These are phyloP conservation scores for Eucalyptus tenuipes DNA, from an alignment of 345 rosid species.

Conservation along the genomic window DNA sequence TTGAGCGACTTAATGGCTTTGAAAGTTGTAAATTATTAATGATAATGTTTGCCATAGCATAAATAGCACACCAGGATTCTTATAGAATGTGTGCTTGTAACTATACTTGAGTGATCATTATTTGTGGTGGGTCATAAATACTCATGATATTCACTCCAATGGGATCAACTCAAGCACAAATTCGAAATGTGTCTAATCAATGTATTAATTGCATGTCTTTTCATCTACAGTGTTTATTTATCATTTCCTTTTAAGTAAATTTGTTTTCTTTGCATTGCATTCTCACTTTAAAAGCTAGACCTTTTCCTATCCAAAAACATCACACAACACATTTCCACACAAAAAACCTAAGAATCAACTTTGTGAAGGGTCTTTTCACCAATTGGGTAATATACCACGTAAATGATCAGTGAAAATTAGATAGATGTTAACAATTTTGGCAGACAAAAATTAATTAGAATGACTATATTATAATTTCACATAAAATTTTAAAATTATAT, in stretches of 20 bases:
- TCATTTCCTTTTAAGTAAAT: background rate
- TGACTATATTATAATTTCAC: too few relatives aligned
- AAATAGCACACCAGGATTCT: background rate
- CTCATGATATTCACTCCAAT: background rate
- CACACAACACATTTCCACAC: background rate
- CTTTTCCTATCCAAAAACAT: background rate
- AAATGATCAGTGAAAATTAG: too few relatives aligned
- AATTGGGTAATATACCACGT: background rate
- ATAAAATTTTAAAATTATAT: too few relatives aligned
- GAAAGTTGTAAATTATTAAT: background rate
- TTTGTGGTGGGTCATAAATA: background rate
- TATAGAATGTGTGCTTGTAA: too few relatives aligned
- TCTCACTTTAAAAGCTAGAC: background rate
- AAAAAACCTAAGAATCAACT: background rate
- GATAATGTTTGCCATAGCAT: background rate
- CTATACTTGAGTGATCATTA: background rate
- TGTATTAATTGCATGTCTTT: background rate
- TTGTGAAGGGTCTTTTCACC: background rate
- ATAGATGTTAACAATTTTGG: too few relatives aligned
- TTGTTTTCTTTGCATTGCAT: background rate
- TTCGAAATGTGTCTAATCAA: background rate
- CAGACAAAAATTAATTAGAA: too few relatives aligned
- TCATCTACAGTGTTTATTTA: background rate
- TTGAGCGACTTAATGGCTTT: background rate
- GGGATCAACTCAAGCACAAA: background rate